Percentiles rank a stretch among this genome's conserved stretches.
phyloP scores from a whole-genome alignment of 352 stramenopile genomes.

The Pythium phragmiticola region DNA sequence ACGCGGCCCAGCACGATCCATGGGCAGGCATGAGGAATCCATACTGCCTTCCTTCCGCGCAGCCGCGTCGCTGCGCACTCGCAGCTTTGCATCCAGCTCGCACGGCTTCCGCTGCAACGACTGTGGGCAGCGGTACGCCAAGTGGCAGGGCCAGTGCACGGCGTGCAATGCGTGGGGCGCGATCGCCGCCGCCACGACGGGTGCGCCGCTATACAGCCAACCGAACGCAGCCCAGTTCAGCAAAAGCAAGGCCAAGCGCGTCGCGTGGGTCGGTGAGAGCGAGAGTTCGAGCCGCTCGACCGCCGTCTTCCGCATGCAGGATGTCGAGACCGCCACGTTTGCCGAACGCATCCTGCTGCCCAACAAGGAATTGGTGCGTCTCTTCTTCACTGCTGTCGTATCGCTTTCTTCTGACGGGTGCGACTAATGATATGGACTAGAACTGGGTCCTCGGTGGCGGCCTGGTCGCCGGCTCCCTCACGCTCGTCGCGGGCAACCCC shows the following conservation, averaged over 20 bases:
- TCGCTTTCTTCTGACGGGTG: background rate
- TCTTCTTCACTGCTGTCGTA: background rate
- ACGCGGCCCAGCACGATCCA: background rate
- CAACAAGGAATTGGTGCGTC: slow-evolving; percentile 62
- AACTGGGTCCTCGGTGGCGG: slow-evolving; percentile 96
- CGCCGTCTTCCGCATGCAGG: slow-evolving; percentile 60
- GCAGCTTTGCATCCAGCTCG: slow-evolving; percentile 1
- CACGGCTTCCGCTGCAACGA: slow-evolving; percentile 22
- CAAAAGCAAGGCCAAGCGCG: slow-evolving; percentile 34
- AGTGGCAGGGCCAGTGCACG: slow-evolving; percentile 86
- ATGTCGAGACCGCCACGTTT: slow-evolving; percentile 57
- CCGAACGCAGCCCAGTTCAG: slow-evolving; percentile 43
- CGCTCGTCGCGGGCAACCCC: slow-evolving; percentile 94
- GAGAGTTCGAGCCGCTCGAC: slow-evolving; percentile 9
- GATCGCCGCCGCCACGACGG: slow-evolving; percentile 57
- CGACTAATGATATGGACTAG: slow-evolving; percentile 16
- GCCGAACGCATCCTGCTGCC: slow-evolving; percentile 63
- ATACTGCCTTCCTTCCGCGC: background rate
- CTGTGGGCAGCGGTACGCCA: slow-evolving; percentile 69
- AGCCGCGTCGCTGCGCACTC: background rate
- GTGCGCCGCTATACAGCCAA: slow-evolving; percentile 50
- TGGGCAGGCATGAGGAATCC: background rate
- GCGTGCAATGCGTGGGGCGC: slow-evolving; percentile 91
- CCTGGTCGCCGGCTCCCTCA: slow-evolving; percentile 93
- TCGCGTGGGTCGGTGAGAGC: slow-evolving; percentile 31